Evolutionary conservation across 2,329 filamentous ascomycete species (phyloP).

Genomic region (Monilinia fructigena): DNA sequence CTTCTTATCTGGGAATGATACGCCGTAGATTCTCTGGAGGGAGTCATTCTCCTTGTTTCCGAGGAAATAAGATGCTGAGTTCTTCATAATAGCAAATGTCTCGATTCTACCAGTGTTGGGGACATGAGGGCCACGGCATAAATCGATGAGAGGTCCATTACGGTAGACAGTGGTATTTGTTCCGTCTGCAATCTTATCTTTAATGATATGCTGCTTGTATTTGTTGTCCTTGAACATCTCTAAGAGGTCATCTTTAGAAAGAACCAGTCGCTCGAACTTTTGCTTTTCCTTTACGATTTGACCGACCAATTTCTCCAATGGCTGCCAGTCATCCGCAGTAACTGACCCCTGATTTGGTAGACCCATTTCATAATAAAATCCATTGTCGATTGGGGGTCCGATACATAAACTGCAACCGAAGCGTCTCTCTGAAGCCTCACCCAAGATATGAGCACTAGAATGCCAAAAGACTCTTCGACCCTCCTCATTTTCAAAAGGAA

Average conservation of each 20-base stretch:
- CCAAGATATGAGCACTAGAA: slow-evolving; percentile 91
- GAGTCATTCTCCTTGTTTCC: slow-evolving; percentile 93
- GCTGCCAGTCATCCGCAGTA: slow-evolving; percentile 75
- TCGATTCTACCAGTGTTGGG: slow-evolving; percentile 92
- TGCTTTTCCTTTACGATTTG: slow-evolving; percentile 96
- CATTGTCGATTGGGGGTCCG: slow-evolving; percentile 85
- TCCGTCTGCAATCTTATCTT: slow-evolving; percentile 84
- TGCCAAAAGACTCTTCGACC: slow-evolving; percentile 98
- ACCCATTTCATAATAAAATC: slow-evolving; percentile 98
- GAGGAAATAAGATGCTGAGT: slow-evolving; percentile 78
- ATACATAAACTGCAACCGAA: slow-evolving; percentile 93
- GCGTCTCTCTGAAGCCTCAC: slow-evolving; percentile 85
- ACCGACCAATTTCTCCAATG: slow-evolving; percentile 74
- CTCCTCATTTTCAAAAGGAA: slow-evolving; percentile 70
- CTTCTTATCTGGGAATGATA: slow-evolving; percentile 97
- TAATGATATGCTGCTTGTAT: slow-evolving; percentile 98
- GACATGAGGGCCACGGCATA: slow-evolving; percentile 93
- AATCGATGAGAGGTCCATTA: slow-evolving; percentile 89
- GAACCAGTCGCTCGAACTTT: slow-evolving; percentile 82
- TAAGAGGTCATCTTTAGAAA: slow-evolving; percentile 86
- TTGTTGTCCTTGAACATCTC: slow-evolving; percentile 98
- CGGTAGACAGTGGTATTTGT: slow-evolving; percentile 89
- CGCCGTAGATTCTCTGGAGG: slow-evolving; percentile 92
- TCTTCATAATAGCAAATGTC: slow-evolving; percentile 89
- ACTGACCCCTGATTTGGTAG: slow-evolving; percentile 69